Base-by-base conservation (phyloP, 352 stramenopile genomes). In the Phytophthora litchii region DNA sequence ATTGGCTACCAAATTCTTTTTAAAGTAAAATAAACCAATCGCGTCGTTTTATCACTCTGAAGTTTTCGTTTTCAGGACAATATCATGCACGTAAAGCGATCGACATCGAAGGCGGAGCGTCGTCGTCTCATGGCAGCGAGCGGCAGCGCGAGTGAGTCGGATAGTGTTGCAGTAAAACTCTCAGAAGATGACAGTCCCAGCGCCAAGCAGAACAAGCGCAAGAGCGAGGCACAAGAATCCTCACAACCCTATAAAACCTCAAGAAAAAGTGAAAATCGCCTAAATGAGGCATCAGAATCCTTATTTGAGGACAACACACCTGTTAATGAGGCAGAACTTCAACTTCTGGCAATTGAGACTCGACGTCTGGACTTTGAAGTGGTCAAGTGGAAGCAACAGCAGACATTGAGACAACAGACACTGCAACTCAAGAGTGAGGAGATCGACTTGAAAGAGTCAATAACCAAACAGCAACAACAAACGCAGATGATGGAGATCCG, bases 381-480 rank as follows among this genome's bases (percentile, higher is more conserved):
- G 34, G 29, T 12, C 16, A 60, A 70, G 23, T 74, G 65, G 65
- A 74, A 70, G 23, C 60, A 58, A 34, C 60, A 70, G n/a, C 54
- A 67, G 13, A 25, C 31, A 12, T 48, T 70, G 32, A 23, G 54
- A n/a, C 32, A 12, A 5, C 60, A 64, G 27, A 47, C 25, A 38
- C 37, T 74, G 45, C 29, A 55, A 54, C 60, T 67, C 12, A 70
- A 74, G 51, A 38, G 44, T 1, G 60, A 70, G 36, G 65, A 70
- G 37, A 74, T 74, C 4, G 40, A 42, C 0, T 34, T 58, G n/a
- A 70, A 67, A 14, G 65, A 74, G 38, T n/a, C 42, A 21, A 57
- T 46, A 0, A 74, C 60, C 3, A 60, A 47, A 10, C 49, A 67
- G 29, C 51, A 53, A 19, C 65, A 64, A 13, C n/a, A 67, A 23